Evolutionary conservation across 2,329 filamentous ascomycete genomes (phyloP), one percentile per base, ranked within the genome.

Genomic region (Fusarium pilosicola): DNA sequence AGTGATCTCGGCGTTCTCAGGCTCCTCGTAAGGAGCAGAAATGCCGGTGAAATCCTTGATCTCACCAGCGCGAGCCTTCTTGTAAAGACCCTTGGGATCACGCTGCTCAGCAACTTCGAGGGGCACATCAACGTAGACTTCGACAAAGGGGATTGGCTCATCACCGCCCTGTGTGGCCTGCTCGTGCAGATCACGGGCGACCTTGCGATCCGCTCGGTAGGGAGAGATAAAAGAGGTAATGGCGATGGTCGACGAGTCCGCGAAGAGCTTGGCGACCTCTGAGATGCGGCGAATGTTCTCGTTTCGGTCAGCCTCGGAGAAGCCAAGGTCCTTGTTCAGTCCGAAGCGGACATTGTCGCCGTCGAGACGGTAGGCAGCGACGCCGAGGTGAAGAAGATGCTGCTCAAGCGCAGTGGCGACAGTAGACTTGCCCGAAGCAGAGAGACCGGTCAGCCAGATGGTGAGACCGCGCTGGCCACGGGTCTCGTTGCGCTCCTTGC

Each of bases 341-440:
- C 96, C 96, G 86, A 98, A 98, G 70, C 96, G 96, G 76, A 99
- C 93, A 85, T 99, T 99, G 89, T 99, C 96, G 80, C 96, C 96
- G 84, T 99, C 96, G 36, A 99, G 92, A 60, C 96, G 92, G 89
- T 99, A 99, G 69, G 95, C 93, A 63, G 92, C 87, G 58, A 96
- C 86, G 48, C 92, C 93, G 17, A 94, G 88, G 83, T 97, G 95
- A 63, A 99, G 90, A 39, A 99, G 92, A 84, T 98, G 95, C 86
- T 98, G 96, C 88, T 99, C 96, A 45, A 99, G 93, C 22, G 96
- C 96, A 6, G 94, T 97, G 62, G 96, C 96, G 72, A 99, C 94
- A 66, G 96, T 99, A 59, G 96, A 98, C 86, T 99, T 99, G 81
- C 96, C 96, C 1, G 94, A 97, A 58, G 96, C 96, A 42, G 94